phyloP scores from a whole-genome alignment of 169 alveolate genomes.

The Pseudocohnilembus persalinus region DNA sequence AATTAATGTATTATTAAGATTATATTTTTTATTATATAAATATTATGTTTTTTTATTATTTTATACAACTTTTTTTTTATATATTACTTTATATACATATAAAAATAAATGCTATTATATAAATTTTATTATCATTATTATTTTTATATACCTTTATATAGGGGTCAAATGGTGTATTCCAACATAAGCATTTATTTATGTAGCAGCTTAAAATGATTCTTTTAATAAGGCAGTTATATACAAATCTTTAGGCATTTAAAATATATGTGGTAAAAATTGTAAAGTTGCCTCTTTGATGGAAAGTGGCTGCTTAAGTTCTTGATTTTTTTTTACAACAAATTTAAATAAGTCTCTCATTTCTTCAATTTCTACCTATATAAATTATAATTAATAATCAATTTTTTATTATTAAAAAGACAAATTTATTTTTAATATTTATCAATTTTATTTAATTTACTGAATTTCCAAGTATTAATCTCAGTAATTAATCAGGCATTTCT shows the following conservation, averaged over 20 bases:
- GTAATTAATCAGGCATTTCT: conserved; percentile 81
- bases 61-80: too few species aligned
- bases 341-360: conserved; percentile 78
- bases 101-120: too few species aligned
- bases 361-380: conserved; percentile 40
- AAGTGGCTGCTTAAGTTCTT: conserved; percentile 62
- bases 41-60: too few species aligned
- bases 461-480: conserved; percentile 72
- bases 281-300: conserved; percentile 71
- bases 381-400: too few species aligned
- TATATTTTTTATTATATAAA: too few species aligned
- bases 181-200: conserved; percentile 56
- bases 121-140: too few species aligned
- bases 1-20: too few species aligned
- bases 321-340: conserved; percentile 57
- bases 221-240: conserved; percentile 76
- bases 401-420: neutral
- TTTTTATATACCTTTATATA: conserved; percentile 67
- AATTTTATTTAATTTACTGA: conserved; percentile 24
- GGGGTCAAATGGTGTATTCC: conserved; percentile 80
- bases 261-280: conserved; percentile 74
- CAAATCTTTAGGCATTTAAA: conserved; percentile 74
- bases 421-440: too few species aligned
- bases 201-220: conserved; percentile 63
- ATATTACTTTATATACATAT: too few species aligned